phyloP scores from a whole-genome alignment of 164 flowering plant genomes.

The Pachysandra terminalis region DNA sequence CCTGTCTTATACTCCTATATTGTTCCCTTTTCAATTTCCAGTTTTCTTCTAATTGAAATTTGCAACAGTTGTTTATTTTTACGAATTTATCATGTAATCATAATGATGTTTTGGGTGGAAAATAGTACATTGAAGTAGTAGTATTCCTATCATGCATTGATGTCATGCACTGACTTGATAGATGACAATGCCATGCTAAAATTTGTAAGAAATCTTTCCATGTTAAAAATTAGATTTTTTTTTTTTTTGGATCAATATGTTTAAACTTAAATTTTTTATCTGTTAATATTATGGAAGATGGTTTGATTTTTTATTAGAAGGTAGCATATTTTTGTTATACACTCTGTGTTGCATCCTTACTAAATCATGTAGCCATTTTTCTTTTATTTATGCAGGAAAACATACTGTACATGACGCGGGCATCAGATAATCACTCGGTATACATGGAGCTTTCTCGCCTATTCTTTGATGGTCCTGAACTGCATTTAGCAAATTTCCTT shows the following conservation, averaged over 20 bases:
- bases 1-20: neutral
- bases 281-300: neutral
- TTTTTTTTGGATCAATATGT: neutral
- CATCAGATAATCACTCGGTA: conserved; percentile 62
- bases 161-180: neutral
- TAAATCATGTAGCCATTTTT: neutral
- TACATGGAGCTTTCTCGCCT: conserved; percentile 83
- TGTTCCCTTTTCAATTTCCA: neutral
- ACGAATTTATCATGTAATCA: neutral
- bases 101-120: neutral
- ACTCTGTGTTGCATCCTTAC: neutral
- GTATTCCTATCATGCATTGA: neutral
- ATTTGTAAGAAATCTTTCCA: too few species aligned
- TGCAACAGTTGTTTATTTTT: neutral
- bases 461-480: conserved; percentile 58
- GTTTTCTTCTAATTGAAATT: neutral
- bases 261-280: too few species aligned
- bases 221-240: too few species aligned
- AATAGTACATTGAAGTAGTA: neutral
- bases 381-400: conserved; percentile 45
- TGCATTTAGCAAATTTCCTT: conserved; percentile 92
- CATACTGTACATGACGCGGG: conserved; percentile 50
- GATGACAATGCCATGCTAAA: neutral
- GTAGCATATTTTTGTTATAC: neutral
- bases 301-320: neutral